Conservation (phyloP, 1,284 basidiomycete genomes). For the Rhodotorula sp. region DNA sequence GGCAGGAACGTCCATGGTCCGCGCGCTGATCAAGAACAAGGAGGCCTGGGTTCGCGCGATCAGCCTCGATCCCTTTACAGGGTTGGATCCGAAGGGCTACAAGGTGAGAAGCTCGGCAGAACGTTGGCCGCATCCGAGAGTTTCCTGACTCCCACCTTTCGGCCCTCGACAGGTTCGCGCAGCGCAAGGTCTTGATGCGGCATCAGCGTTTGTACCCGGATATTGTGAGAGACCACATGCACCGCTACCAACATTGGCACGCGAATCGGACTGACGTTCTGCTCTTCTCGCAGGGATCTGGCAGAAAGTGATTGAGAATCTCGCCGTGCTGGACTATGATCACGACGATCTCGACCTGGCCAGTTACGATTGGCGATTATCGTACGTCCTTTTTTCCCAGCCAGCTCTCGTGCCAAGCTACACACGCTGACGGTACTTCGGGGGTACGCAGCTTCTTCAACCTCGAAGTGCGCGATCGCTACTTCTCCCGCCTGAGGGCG, state of each 20-base stretch:
- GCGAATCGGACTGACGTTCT: not conserved
- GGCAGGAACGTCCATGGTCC: conserved; percentile 80
- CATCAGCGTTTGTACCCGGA: conserved; percentile 83
- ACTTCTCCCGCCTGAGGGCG: conserved; percentile 82
- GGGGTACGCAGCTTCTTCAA: conserved; percentile 71
- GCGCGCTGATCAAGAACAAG: conserved; percentile 80
- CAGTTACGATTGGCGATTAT: conserved; percentile 40
- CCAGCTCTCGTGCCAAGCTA: not conserved
- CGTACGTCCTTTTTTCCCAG: conserved; percentile 7
- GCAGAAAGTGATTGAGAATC: conserved; percentile 44
- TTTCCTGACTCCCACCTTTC: not conserved
- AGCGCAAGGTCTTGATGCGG: conserved; percentile 75
- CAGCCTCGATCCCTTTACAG: conserved; percentile 83
- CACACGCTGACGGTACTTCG: not conserved
- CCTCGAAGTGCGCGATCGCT: conserved; percentile 84
- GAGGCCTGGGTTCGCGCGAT: conserved; percentile 86
- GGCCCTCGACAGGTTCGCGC: not conserved
- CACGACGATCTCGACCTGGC: conserved; percentile 73
- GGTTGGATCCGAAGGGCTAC: conserved; percentile 79
- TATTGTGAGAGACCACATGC: conserved; percentile 24
- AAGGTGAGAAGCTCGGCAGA: conserved; percentile 72
- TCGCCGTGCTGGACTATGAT: conserved; percentile 75
- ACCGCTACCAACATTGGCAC: too few relatives aligned
- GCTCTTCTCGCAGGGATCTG: conserved; percentile 41
- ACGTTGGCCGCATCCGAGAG: not conserved